A percentile compares a stretch with the other conserved stretches of the same genome.
These are phyloP conservation scores for Spathaspora passalidarum DNA, from an alignment of 805 yeast genomes.

Conservation along the genomic window DNA sequence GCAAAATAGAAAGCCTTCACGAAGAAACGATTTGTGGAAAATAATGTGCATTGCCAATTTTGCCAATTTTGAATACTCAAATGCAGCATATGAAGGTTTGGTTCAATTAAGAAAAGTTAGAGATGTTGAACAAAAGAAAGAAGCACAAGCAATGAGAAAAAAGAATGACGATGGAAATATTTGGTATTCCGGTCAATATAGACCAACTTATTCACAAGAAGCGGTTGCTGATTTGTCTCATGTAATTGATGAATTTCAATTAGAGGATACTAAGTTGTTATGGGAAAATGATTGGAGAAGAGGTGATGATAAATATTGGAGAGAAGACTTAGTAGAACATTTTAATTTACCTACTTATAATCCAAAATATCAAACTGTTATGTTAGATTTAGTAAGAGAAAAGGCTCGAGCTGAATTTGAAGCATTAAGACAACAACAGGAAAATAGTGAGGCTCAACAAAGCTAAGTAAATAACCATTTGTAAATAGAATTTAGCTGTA, in stretches of 20 bases:
- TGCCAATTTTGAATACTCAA: conserved; percentile 57
- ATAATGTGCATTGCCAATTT: conserved; percentile 82
- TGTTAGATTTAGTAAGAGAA: conserved; percentile 58
- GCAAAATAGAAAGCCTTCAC: conserved; percentile 78
- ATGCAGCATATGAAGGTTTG: conserved; percentile 69
- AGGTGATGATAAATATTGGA: conserved; percentile 80
- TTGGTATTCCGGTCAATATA: conserved; percentile 84
- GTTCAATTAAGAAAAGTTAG: conserved; percentile 72
- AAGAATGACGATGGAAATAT: conserved; percentile 74
- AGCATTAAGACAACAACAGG: conserved; percentile 14
- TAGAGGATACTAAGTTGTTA: conserved; percentile 48
- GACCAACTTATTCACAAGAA: conserved; percentile 89
- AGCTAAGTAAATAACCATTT: neutral
- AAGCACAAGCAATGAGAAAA: conserved; percentile 66
- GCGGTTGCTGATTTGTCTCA: conserved; percentile 80
- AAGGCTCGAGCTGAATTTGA: conserved; percentile 35
- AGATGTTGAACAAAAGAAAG: conserved; percentile 56
- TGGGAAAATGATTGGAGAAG: conserved; percentile 91
- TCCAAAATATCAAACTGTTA: conserved; percentile 65
- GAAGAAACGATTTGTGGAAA: conserved; percentile 87
- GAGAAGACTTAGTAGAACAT: conserved; percentile 55
- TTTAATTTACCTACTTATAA: conserved; percentile 53
- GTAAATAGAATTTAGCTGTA: neutral
- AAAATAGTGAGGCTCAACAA: neutral
- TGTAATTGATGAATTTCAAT: conserved; percentile 61